Percentiles rank a stretch among this genome's conserved stretches.
phyloP scores from a whole-genome alignment of 352 stramenopile species.

The Phytophthora tentaculata region DNA sequence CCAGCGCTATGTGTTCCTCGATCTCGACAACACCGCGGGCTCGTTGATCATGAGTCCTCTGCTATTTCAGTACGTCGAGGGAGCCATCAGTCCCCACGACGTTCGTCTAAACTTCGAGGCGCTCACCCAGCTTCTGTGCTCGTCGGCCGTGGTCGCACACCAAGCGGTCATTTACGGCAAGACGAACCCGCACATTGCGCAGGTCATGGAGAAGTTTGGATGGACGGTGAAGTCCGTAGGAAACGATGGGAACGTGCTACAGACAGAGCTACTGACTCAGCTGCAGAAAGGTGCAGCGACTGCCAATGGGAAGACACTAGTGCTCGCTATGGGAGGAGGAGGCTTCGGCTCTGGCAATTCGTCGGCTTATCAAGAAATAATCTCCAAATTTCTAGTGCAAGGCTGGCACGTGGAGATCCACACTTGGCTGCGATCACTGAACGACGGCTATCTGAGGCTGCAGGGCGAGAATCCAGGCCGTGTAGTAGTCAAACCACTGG shows the following conservation, averaged over 20 bases:
- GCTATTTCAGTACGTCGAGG: constrained; percentile 16
- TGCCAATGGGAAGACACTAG: constrained; percentile 27
- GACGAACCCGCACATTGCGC: constrained; percentile 19
- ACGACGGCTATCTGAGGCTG: constrained; percentile 25
- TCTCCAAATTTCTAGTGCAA: constrained; percentile 26
- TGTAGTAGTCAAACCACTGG: constrained; percentile 27
- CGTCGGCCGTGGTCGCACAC: constrained; percentile 10
- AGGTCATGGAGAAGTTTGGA: constrained; percentile 17
- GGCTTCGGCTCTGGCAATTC: constrained; percentile 6
- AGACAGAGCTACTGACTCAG: constrained; percentile 19
- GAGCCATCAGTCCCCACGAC: constrained; percentile 14
- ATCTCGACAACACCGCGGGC: constrained; percentile 23
- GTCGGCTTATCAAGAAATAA: constrained; percentile 20
- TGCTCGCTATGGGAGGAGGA: constrained; percentile 24
- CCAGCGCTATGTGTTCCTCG: constrained; percentile 26
- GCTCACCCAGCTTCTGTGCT: constrained; percentile 25
- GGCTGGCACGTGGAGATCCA: constrained; percentile 34
- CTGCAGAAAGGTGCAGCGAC: constrained; percentile 17
- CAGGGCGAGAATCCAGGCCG: constrained; percentile 12
- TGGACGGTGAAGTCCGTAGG: constrained; percentile 13
- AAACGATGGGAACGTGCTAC: constrained; percentile 20
- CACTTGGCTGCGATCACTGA: constrained; percentile 30
- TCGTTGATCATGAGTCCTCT: constrained; percentile 17
- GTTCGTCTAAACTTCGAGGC: constrained; percentile 25
- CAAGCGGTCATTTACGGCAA: constrained; percentile 23